Conservation (phyloP, 225 moss, liverwort and hornwort genomes). For the Takakia lepidozioides region DNA sequence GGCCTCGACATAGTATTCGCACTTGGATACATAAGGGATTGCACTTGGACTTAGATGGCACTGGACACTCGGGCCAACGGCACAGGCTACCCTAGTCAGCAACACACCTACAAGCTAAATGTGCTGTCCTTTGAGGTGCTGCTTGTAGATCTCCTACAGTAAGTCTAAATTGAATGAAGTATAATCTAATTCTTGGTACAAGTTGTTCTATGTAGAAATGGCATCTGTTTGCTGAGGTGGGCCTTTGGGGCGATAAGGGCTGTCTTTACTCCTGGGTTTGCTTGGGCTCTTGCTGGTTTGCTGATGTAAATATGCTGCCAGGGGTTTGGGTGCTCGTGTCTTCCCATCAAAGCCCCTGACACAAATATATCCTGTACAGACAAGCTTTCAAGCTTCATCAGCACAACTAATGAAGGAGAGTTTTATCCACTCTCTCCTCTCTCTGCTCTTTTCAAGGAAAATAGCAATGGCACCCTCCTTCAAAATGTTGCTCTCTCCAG, state of each 20-base stretch:
- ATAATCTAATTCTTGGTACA: slow-evolving; percentile 3
- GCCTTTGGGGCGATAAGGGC: neutral
- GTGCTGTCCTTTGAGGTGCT: slow-evolving; percentile 8
- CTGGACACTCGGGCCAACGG: no score
- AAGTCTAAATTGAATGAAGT: slow-evolving; percentile 12
- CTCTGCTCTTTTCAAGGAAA: neutral
- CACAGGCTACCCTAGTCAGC: no score
- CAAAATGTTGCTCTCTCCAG: neutral
- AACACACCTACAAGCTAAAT: no score
- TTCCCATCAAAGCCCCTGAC: slow-evolving; percentile 69
- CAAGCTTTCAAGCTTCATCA: neutral
- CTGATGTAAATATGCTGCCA: slow-evolving; percentile 64
- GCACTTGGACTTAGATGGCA: no score
- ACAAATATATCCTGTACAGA: slow-evolving; percentile 69
- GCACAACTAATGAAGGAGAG: neutral
- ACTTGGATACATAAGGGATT: no score
- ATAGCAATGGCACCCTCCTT: neutral
- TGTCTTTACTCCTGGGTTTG: slow-evolving; percentile 14
- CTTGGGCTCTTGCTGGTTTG: slow-evolving; percentile 39
- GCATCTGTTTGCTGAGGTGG: neutral
- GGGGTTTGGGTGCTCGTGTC: slow-evolving; percentile 55
- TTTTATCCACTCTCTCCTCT: no score
- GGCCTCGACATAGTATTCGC: no score
- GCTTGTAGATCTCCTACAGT: slow-evolving; percentile 18
- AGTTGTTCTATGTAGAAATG: neutral